A percentile compares a stretch with the other conserved stretches of the same genome.
Evolutionary conservation across 768 basidiomycete species (phyloP).

Genomic region (Calocybe indica): DNA sequence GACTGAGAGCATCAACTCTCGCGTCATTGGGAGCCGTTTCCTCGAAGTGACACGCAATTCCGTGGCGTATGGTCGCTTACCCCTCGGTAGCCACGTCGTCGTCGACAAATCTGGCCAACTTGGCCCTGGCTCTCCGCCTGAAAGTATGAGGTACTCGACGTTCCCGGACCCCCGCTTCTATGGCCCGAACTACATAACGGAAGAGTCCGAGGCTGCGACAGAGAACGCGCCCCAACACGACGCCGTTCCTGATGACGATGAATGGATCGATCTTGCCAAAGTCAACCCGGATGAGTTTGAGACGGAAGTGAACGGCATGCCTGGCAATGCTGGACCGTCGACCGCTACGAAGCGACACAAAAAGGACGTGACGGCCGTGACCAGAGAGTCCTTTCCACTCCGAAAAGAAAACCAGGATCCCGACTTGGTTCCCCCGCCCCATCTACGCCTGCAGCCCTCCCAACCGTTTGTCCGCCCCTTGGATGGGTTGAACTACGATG

Average conservation of each 20-base stretch:
- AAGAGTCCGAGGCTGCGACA: slow-evolving; percentile 23
- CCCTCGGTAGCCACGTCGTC: slow-evolving; percentile 52
- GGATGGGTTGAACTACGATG: slow-evolving; percentile 62
- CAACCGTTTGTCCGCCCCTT: slow-evolving; percentile 74
- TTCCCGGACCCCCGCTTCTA: slow-evolving; percentile 47
- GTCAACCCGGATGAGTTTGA: slow-evolving; percentile 35
- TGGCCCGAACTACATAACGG: slow-evolving; percentile 47
- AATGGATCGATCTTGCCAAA: slow-evolving; percentile 56
- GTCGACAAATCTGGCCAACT: slow-evolving; percentile 47
- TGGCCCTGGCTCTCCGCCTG: slow-evolving; percentile 26
- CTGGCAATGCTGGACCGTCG: slow-evolving; percentile 29
- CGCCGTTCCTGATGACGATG: slow-evolving; percentile 29
- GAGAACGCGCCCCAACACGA: slow-evolving; percentile 19
- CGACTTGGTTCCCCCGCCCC: slow-evolving; percentile 48
- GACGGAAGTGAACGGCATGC: slow-evolving; percentile 28
- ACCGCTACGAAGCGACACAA: slow-evolving; percentile 30
- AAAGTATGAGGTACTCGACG: slow-evolving; percentile 30
- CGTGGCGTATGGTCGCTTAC: slow-evolving; percentile 48
- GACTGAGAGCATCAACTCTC: slow-evolving; percentile 54
- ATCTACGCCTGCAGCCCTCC: slow-evolving; percentile 60
- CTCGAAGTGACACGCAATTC: slow-evolving; percentile 67
- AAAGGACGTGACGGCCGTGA: slow-evolving; percentile 25
- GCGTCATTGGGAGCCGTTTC: slow-evolving; percentile 63
- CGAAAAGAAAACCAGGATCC: slow-evolving; percentile 29
- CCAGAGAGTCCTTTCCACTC: slow-evolving; percentile 63